Conservation (phyloP, 75 land plant species). For the Selaginella moellendorffii region DNA sequence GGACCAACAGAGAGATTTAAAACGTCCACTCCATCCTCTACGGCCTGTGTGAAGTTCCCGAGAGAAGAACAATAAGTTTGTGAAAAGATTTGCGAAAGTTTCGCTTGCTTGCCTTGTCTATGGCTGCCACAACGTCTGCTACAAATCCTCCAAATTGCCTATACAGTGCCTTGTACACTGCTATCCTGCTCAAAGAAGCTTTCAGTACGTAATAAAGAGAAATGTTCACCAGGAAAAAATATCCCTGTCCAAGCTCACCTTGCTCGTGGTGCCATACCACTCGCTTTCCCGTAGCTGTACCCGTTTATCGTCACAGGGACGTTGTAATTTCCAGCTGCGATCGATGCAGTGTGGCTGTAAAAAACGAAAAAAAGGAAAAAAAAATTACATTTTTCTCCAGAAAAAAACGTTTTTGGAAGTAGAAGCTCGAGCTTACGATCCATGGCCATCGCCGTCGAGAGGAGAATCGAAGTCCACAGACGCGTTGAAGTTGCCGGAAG, state of each 20-base stretch:
- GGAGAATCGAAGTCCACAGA: conserved; percentile 64
- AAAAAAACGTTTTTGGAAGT: neutral
- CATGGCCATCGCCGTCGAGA: conserved; percentile 88
- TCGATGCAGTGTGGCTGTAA: conserved; percentile 64
- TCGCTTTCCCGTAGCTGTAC: conserved; percentile 40
- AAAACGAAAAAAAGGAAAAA: neutral
- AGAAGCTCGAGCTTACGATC: conserved; percentile 28
- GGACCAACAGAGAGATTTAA: conserved; percentile 65
- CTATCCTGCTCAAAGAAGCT: conserved; percentile 28
- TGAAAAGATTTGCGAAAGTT: neutral
- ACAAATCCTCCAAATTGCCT: conserved; percentile 37
- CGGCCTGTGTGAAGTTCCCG: conserved; percentile 32
- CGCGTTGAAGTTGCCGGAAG: conserved; percentile 65
- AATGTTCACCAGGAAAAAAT: neutral
- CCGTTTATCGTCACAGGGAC: conserved; percentile 43
- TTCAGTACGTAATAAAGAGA: neutral
- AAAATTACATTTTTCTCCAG: neutral
- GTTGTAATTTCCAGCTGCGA: conserved; percentile 56
- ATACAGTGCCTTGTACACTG: conserved; percentile 61
- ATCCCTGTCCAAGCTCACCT: conserved; percentile 17
- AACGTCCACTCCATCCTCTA: conserved; percentile 60
- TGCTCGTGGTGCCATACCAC: conserved; percentile 69
- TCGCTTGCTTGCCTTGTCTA: conserved; percentile 39
- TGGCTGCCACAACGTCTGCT: conserved; percentile 51
- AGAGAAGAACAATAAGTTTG: neutral